A percentile compares a stretch with the other conserved stretches of the same genome.
These are phyloP conservation scores for Yamagishiella unicocca DNA, from an alignment of 139 green algal species.

Conservation along the genomic window DNA sequence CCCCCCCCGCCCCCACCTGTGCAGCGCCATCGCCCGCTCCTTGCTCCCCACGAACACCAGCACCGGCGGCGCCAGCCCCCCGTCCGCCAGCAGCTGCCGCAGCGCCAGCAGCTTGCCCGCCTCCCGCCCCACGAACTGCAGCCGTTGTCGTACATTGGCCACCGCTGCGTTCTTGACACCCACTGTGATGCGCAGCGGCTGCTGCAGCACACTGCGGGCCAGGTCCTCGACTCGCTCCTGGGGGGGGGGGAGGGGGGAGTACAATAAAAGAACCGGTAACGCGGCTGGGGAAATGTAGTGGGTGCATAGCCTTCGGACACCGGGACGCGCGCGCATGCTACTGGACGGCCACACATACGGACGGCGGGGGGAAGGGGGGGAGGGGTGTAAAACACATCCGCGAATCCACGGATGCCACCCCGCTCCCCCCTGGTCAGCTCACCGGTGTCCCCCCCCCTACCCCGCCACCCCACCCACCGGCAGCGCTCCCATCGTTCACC, in stretches of 20 bases:
- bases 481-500: too few relatives aligned
- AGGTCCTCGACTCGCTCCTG: constrained; percentile 85
- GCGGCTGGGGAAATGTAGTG: too few relatives aligned
- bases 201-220: constrained; percentile 84
- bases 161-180: constrained; percentile 80
- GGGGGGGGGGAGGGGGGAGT: neutral
- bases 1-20: constrained; percentile 37
- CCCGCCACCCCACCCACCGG: too few relatives aligned
- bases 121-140: constrained; percentile 95
- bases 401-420: too few relatives aligned
- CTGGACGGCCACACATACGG: too few relatives aligned
- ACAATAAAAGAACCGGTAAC: too few relatives aligned
- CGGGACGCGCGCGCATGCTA: too few relatives aligned
- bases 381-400: too few relatives aligned
- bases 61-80: constrained; percentile 88
- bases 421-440: too few relatives aligned
- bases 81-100: constrained; percentile 85
- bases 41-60: constrained; percentile 95
- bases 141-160: constrained; percentile 82
- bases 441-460: too few relatives aligned
- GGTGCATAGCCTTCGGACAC: too few relatives aligned
- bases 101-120: constrained; percentile 93
- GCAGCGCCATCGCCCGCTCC: constrained; percentile 85
- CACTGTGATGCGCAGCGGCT: constrained; percentile 92
- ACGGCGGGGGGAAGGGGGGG: neutral